Percentiles rank a stretch among this genome's conserved stretches.
Evolutionary conservation across 1,139 yeast genomes (phyloP).

Genomic region (Candida glucosophila): DNA sequence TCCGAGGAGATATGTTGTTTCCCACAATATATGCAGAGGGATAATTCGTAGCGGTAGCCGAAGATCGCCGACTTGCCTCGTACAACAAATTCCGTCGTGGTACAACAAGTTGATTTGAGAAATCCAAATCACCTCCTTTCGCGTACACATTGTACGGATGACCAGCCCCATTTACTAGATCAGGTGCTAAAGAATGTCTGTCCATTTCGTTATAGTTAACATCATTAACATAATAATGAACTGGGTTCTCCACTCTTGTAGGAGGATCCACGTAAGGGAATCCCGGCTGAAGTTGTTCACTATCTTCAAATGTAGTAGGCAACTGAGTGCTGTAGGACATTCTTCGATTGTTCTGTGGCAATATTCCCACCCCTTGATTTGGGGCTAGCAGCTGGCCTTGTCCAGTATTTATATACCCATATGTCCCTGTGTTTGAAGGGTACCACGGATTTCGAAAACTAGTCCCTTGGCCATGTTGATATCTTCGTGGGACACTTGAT

Average conservation of each 20-base stretch:
- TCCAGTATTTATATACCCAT: conserved; percentile 7
- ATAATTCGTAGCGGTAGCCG: conserved; percentile 25
- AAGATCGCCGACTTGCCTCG: conserved; percentile 22
- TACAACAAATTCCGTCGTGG: background rate
- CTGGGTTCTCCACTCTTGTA: conserved; percentile 40
- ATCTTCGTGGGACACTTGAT: too few relatives aligned
- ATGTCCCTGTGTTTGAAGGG: conserved; percentile 12
- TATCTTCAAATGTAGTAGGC: conserved; percentile 45
- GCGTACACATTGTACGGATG: background rate
- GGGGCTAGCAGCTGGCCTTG: conserved; percentile 25
- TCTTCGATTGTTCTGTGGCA: conserved; percentile 25
- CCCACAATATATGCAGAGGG: too few relatives aligned
- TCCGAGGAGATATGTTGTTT: conserved; percentile 7
- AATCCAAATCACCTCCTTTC: too few relatives aligned
- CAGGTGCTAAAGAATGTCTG: too few relatives aligned
- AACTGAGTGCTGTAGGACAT: conserved; percentile 37
- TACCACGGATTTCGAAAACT: conserved; percentile 43
- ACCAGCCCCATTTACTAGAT: too few relatives aligned
- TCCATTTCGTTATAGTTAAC: too few relatives aligned
- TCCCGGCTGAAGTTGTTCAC: conserved; percentile 15
- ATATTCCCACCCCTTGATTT: conserved; percentile 15
- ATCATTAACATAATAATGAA: conserved; percentile 38
- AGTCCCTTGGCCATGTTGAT: too few relatives aligned
- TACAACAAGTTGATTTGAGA: too few relatives aligned
- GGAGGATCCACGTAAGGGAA: conserved; percentile 37